Base-by-base conservation (phyloP, 768 basidiomycete genomes). In the Panaeolus papilionaceus region DNA sequence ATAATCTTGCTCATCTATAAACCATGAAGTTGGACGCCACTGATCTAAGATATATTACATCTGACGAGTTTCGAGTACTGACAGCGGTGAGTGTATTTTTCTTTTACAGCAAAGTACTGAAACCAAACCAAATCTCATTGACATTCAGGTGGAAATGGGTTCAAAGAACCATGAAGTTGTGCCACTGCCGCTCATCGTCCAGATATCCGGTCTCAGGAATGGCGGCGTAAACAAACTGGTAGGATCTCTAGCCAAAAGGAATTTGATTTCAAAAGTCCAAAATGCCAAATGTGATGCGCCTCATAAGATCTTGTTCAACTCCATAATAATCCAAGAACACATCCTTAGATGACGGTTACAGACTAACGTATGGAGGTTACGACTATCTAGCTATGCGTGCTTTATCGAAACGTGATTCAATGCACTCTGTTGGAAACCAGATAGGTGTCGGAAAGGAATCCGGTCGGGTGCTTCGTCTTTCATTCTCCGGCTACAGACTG, bases 391-490 rank as follows among this genome's bases (percentile, higher is more conserved):
- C 98, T 26, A 93, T 99, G 84, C 88, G 95, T 39, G 92, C 98
- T 2, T 82, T 99, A 77, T 95, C 94, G 1, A 95, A 96, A 76
- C 82, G 97, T 65, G 94, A 95, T 66, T 88, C 93, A 0, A 86
- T 99, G 80, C 82, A 91, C 71, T 94, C 94, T 26, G 94, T 99
- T 38, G 98, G 98, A 23, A 98, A 98, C 75, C 95, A 98, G 81
- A 96, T 99, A 73, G 98, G 98, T 38, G 96, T 98, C 37, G 98
- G 98, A 14, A 99, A 99, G 80, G 98, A 99, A 80, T 94, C 94
- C 63, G 96, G 97, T 92, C 67, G 66, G 86, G 74, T 39, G 54
- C 39, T 64, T 16, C 58, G 64, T n/a, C 61, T 37, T 58, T 45
- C 51, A 8, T 54, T 44, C 64, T 39, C 44, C 12, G 20, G 10